Conservation (phyloP, 768 basidiomycete species). For the Mycena maculata region DNA sequence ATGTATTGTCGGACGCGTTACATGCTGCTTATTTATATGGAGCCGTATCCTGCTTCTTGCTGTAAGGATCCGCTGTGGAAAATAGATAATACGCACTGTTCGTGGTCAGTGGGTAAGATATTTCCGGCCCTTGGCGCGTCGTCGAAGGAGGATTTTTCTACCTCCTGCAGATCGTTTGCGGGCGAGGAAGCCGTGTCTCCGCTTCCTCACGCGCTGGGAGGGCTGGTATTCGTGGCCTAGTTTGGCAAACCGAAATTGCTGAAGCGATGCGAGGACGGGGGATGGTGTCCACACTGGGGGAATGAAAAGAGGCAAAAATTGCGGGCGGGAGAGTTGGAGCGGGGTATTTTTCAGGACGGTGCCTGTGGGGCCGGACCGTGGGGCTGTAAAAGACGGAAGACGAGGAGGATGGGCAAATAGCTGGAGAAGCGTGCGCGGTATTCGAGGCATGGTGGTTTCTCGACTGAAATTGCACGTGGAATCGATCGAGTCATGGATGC, state of each 20-base stretch:
- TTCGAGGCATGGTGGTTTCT: constrained; percentile 54
- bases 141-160: constrained; percentile 75
- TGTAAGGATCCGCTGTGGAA: constrained; percentile 2
- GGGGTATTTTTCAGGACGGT: constrained; percentile 30
- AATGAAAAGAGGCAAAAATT: constrained; percentile 37
- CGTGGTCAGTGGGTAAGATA: constrained; percentile 83
- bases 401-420: constrained; percentile 50
- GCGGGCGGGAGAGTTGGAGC: constrained; percentile 39
- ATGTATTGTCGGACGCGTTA: constrained; percentile 20
- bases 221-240: constrained; percentile 96
- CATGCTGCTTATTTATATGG: constrained; percentile 23
- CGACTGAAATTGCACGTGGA: constrained; percentile 37
- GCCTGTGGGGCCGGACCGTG: constrained; percentile 24
- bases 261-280: constrained; percentile 53
- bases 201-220: constrained; percentile 92
- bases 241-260: constrained; percentile 71
- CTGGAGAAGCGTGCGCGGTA: constrained; percentile 51
- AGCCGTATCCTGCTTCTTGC: constrained; percentile 9
- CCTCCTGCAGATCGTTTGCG: constrained; percentile 77
- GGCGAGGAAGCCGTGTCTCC: constrained; percentile 91
- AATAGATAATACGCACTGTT: constrained; percentile 26
- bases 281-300: constrained; percentile 42
- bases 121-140: constrained; percentile 81
- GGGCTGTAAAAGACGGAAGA: constrained; percentile 38
- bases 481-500: constrained; percentile 22